A percentile compares a stretch with the other conserved stretches of the same genome.
Evolutionary conservation across 352 stramenopile species (phyloP).

Genomic region (Pythium biforme): DNA sequence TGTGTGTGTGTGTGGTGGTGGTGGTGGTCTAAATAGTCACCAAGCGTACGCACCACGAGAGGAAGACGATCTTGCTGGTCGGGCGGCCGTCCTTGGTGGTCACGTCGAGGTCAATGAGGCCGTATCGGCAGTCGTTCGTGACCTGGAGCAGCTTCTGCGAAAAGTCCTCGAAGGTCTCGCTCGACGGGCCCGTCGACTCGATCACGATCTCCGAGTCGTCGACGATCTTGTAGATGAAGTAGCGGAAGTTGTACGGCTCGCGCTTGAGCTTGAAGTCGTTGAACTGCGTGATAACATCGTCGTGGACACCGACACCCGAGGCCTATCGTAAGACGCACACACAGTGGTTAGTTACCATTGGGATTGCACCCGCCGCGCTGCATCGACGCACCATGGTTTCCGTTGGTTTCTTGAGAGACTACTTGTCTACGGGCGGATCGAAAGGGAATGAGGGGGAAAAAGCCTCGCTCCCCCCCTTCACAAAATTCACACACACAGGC

Average conservation of each 20-base stretch:
- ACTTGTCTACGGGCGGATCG: constrained; percentile 21
- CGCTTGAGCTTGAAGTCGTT: constrained; percentile 95
- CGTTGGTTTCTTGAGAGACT: constrained; percentile 1
- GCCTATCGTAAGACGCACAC: constrained; percentile 54
- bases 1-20: not conserved
- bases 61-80: constrained; percentile 90
- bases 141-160: constrained; percentile 67
- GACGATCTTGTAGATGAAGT: constrained; percentile 97
- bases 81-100: constrained; percentile 88
- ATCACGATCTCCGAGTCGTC: constrained; percentile 93
- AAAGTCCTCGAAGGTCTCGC: constrained; percentile 90
- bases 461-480: not conserved
- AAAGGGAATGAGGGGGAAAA: constrained; percentile 19
- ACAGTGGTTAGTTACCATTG: not conserved
- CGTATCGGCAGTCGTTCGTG: constrained; percentile 86
- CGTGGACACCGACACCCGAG: constrained; percentile 91
- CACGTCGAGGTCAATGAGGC: constrained; percentile 88
- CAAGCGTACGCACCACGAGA: constrained; percentile 77
- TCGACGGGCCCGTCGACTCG: constrained; percentile 72
- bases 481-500: not conserved
- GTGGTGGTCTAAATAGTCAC: not conserved
- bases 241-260: constrained; percentile 90
- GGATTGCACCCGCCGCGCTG: not conserved
- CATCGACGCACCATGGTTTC: constrained; percentile 24
- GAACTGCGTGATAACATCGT: constrained; percentile 93